Base-by-base conservation (phyloP, 2,329 filamentous ascomycete species). In the Lecanosticta acicola region DNA sequence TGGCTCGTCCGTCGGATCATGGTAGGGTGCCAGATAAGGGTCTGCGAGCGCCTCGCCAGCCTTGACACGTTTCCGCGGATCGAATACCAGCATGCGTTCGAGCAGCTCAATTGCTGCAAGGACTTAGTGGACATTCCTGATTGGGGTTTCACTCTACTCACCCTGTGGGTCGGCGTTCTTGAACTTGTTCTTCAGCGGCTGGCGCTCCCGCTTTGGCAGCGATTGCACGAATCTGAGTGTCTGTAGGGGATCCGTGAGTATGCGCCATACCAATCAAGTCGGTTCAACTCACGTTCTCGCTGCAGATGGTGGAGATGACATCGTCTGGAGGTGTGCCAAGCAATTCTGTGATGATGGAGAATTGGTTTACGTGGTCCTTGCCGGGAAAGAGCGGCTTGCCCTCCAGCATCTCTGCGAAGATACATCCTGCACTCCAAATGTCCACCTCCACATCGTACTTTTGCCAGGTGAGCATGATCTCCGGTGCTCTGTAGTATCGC, bases 391-490 rank as follows among this genome's bases (percentile, higher is more conserved):
- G 74, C 24, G 93, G 93, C 74, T 97, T 97, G 66, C 93, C 93
- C 72, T 96, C 91, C 49, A 98, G 79, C 93, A 98, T 98, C 73
- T 98, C 93, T 34, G 93, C 93, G 61, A 98, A 97, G 66, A 98
- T 98, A 71, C 93, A 98, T 50, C 93, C 93, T 14, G 91, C 91
- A 67, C 93, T 97, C 93, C 93, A 98, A 66, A 98, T 95, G 67
- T 98, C 93, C 48, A 98, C 93, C 73, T 97, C 93, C 39, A 97
- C 84, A 60, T 98, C 93, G 71, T 98, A 98, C 74, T 98, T 98
- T 76, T 98, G 93, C 93, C 93, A 98, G 55, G 93, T 97, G 66
- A 98, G 88, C 93, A 98, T 98, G 66, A 98, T 98, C 71, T 98
- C 93, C 14, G 93, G 93, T 7, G 93, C 93, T 63, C 93, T 84